Evolutionary conservation across 805 yeast species (phyloP), one percentile per base, ranked within the genome.

Genomic region (Starmerella tilneyi): DNA sequence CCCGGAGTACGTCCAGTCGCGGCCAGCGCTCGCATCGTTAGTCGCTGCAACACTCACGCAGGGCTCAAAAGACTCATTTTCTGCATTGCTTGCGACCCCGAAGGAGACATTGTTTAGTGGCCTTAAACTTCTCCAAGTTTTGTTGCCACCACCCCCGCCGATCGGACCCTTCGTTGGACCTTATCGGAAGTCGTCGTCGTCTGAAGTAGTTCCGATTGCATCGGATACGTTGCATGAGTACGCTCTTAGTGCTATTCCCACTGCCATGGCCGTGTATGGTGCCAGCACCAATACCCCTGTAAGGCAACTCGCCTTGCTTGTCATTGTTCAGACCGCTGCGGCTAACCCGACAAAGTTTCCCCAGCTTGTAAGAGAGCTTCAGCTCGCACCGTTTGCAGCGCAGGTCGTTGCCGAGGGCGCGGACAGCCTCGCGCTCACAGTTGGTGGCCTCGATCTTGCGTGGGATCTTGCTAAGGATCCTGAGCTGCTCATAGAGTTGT

Each of bases 301-400:
- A 16, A 41, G 56, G 1, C 52, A 55, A 33, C 42, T 41, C 16
- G 48, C 54, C 3, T 33, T 55, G 19, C 40, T 45, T 22, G 44
- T 49, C 6, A 54, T 39, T 52, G 56, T 36, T 52, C 63, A 37
- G 47, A 49, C 50, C 40, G 58, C 44, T 27, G 50, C 44, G 8
- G 42, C 30, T 3, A 43, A 39, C 24, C 51, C 34, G 3, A n/a
- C 29, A 3, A 23, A 30, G 3, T 33, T 53, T 21, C 15, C 28
- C 2, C 23, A 30, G 3, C 28, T 54, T 8, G 38, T 31, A 8
- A 21, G 27, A 2, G 34, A 33, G 15, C 28, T 40, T 2, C 53
- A 49, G 7, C 28, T 54, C 17, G 45, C 45, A 1, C 22, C 39
- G 13, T 51, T 53, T 26, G 45, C 45, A 1, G 44, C 45, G 12